Conservation (phyloP, 2,329 filamentous ascomycete genomes). For the Chaetomium globosum region DNA sequence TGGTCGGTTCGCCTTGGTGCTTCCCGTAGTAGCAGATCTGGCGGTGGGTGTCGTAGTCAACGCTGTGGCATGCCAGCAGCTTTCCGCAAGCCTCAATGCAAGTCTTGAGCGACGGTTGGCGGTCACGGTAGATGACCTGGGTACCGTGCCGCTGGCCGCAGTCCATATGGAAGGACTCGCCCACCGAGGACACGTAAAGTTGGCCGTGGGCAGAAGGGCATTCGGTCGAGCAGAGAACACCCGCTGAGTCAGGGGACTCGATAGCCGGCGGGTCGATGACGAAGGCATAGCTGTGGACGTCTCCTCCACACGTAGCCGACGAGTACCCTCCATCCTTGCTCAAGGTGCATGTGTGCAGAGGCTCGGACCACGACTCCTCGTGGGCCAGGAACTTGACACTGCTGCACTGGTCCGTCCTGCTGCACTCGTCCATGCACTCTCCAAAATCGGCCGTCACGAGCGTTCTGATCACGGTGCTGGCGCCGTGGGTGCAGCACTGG, state of each 20-base stretch:
- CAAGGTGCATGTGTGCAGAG: not conserved
- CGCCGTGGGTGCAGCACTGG: not conserved
- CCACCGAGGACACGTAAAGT: not conserved
- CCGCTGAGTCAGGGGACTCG: not conserved
- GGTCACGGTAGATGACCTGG: not conserved
- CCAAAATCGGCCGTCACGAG: constrained; percentile 4
- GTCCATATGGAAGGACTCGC: constrained; percentile 1
- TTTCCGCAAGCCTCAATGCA: not conserved
- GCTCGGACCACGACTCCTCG: not conserved
- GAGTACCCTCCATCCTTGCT: not conserved
- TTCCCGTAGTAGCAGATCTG: constrained; percentile 16
- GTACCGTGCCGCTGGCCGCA: not conserved
- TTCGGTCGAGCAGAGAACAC: not conserved
- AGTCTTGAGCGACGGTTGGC: not conserved
- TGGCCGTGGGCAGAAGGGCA: not conserved
- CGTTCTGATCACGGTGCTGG: not conserved
- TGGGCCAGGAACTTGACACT: constrained; percentile 10
- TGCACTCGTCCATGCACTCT: constrained; percentile 13
- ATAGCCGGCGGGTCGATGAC: not conserved
- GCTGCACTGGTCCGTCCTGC: constrained; percentile 12
- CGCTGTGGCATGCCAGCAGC: constrained; percentile 9
- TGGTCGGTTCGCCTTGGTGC: constrained; percentile 7
- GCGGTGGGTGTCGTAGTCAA: constrained; percentile 4
- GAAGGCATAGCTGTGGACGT: not conserved
- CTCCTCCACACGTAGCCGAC: not conserved